Base-by-base conservation (phyloP, 1,284 basidiomycete genomes). In the Bjerkandera adusta region DNA sequence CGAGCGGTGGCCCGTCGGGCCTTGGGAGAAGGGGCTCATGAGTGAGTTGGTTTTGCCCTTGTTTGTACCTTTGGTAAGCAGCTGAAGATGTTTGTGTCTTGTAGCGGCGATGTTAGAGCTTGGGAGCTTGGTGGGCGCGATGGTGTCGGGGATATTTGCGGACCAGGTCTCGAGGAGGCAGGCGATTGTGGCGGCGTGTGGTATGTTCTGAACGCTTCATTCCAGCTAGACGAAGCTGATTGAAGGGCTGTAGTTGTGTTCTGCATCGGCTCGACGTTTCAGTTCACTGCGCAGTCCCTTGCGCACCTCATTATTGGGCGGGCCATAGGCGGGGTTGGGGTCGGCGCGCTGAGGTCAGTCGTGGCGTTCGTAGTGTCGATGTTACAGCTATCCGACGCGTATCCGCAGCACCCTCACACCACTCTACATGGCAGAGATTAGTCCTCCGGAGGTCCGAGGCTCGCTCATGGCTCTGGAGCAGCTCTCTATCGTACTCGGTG, bases 341-440 rank as follows among this genome's bases (percentile, higher is more conserved):
- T 92, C 5, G 88, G 88, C 7, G 83, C 83, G 6, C 65, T 91
- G 25, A 87, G 83, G 83, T 83, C n/a, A n/a, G n/a, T n/a, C n/a
- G n/a, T n/a, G n/a, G n/a, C n/a, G n/a, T n/a, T n/a, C n/a, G n/a
- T n/a, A n/a, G n/a, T n/a, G n/a, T n/a, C n/a, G n/a, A n/a, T n/a
- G n/a, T n/a, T n/a, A n/a, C n/a, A n/a, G n/a, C n/a, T n/a, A n/a
- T n/a, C n/a, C n/a, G n/a, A n/a, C 16, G 1, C 25, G 15, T 39
- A 25, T 15, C 33, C 29, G 15, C 44, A 89, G 85, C 56, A 89
- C 87, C 81, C 71, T 90, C 12, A 81, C 81, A 0, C 86, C 86
- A 0, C 67, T 92, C 5, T 92, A 91, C 64, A 89, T 91, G 73
- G 83, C 87, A 1, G 89, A 92, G 65, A 89, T 92, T 36, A 83